Base-by-base conservation (phyloP, 805 yeast genomes). In the Isabelozyma pseudorhagii region DNA sequence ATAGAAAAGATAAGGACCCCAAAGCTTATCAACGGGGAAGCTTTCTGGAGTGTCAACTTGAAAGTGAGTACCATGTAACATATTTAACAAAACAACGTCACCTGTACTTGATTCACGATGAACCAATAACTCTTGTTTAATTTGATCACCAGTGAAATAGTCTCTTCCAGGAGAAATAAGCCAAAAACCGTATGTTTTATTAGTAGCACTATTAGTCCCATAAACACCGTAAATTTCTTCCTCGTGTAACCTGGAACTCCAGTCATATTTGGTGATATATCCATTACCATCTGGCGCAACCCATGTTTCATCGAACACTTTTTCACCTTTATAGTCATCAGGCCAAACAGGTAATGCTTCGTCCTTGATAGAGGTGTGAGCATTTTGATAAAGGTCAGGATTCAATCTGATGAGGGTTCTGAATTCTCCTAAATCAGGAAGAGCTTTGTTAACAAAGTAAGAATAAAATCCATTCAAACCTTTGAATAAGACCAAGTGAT, bases 61-160 rank as follows among this genome's bases (percentile, higher is more conserved):
- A 27, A 50, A 50, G 42, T 50, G 53, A 29, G 53, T 50, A 34
- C 54, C 54, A 38, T 50, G 54, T 36, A 50, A 44, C 54, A 50
- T 50, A 45, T 50, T 50, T 27, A 48, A 45, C n/a, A 50, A 42
- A 8, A 48, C 54, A 45, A 48, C 51, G 40, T 50, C 54, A 11
- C 53, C 53, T 1, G 54, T 50, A 9, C 27, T 29, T 10, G 54
- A 48, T 45, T 50, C 51, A 27, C 54, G 39, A 28, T 50, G 54
- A 42, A 50, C 51, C 17, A 48, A 17, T 14, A 48, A 31, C 36
- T 48, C 54, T 45, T 50, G 51, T 46, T 50, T 50, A 40, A 50
- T 45, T 40, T 48, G 48, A 38, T 48, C 51, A 13, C 51, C 54
- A 45, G 49, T 48, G 38, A 21, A 50, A 44, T 50, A 50, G 38